Conservation (phyloP, 192 early-diverging fungal species). For the Gamsiella multidivaricata region DNA sequence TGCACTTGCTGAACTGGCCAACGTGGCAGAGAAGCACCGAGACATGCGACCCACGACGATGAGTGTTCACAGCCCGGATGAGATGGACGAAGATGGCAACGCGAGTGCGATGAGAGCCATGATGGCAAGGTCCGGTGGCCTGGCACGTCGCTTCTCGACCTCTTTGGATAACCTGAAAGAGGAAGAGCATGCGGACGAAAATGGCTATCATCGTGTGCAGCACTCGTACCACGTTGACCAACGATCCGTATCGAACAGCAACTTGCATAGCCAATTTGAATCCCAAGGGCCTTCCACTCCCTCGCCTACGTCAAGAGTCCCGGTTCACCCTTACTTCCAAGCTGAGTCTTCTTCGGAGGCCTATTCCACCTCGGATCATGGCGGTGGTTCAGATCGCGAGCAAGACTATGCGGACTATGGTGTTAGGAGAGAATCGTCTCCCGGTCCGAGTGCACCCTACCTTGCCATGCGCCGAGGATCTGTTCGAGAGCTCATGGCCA, state of each 20-base stretch:
- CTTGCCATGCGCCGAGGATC: conserved; percentile 45
- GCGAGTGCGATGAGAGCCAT: neutral
- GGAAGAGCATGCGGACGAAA: conserved; percentile 31
- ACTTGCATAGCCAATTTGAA: neutral
- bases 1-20: conserved; percentile 41
- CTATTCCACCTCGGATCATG: conserved; percentile 22
- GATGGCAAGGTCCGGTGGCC: conserved; percentile 1
- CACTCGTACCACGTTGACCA: conserved; percentile 26
- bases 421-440: conserved; percentile 1
- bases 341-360: conserved; percentile 24
- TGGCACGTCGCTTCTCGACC: conserved; percentile 34
- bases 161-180: conserved; percentile 28
- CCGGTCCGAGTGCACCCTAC: conserved; percentile 8
- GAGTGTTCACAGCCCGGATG: conserved; percentile 24
- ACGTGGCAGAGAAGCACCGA: conserved; percentile 34
- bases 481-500: conserved; percentile 48
- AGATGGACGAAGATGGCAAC: neutral
- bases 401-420: conserved; percentile 11
- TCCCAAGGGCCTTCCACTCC: neutral
- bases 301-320: neutral
- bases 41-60: conserved; percentile 24
- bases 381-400: conserved; percentile 14
- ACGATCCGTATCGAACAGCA: neutral
- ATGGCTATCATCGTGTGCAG: neutral
- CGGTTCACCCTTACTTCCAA: conserved; percentile 1